These are phyloP conservation scores for Heliophila coronopifolia DNA, from an alignment of 441 rosid species.

Conservation along the genomic window DNA sequence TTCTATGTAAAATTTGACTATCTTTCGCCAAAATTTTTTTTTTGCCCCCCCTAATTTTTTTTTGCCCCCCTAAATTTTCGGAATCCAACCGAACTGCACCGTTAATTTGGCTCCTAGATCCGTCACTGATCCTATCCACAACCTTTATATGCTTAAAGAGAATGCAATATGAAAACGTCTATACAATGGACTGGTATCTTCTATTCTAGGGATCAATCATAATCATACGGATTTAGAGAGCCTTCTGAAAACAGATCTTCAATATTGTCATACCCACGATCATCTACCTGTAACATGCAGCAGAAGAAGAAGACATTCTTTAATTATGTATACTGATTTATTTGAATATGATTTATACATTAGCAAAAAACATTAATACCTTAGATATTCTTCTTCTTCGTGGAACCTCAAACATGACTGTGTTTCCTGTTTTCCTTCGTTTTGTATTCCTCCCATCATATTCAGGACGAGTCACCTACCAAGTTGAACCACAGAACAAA, in stretches of 20 bases:
- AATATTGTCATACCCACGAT: slow-evolving; percentile 51
- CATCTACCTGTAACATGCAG: neutral
- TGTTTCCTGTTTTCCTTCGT: slow-evolving; percentile 61
- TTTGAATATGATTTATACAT: neutral
- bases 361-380: no score
- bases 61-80: no score
- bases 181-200: no score
- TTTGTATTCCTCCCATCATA: slow-evolving; percentile 73
- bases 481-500: slow-evolving; percentile 12
- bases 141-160: no score
- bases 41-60: no score
- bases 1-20: no score
- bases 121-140: no score
- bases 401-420: slow-evolving; percentile 70
- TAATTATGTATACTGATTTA: neutral
- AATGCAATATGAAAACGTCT: no score
- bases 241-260: slow-evolving; percentile 94
- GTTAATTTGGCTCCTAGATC: no score
- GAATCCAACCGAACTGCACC: no score
- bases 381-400: no score
- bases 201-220: slow-evolving; percentile 13
- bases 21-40: no score
- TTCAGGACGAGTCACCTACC: slow-evolving; percentile 69
- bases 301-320: neutral
- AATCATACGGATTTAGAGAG: slow-evolving; percentile 42